Evolutionary conservation across 129 eudicot species (phyloP).

Genomic region (Heracleum sosnowskyi): DNA sequence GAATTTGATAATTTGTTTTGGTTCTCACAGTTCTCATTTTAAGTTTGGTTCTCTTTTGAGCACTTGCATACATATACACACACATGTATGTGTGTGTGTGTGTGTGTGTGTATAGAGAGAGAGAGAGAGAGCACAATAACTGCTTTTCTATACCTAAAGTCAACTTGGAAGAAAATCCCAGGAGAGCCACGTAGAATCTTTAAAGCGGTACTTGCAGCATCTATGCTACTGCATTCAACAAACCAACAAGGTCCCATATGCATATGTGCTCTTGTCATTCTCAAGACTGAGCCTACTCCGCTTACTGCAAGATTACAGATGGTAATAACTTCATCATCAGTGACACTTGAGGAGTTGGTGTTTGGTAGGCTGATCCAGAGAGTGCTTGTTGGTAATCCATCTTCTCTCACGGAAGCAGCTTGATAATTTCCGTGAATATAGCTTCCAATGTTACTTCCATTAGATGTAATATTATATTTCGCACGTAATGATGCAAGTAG

Average conservation of each 20-base stretch:
- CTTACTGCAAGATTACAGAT: constrained; percentile 26
- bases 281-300: constrained; percentile 21
- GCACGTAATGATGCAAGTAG: constrained; percentile 20
- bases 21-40: too few species aligned
- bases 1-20: too few species aligned
- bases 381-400: constrained; percentile 19
- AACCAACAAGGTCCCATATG: constrained; percentile 24
- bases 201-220: constrained; percentile 25
- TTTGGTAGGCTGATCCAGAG: constrained; percentile 26
- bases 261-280: constrained; percentile 21
- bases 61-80: too few species aligned
- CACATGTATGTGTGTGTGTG: too few species aligned
- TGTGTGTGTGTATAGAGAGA: background rate
- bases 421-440: constrained; percentile 16
- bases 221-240: constrained; percentile 34
- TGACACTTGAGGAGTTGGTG: constrained; percentile 15
- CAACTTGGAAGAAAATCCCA: constrained; percentile 27
- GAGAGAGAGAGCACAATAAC: background rate
- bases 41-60: too few species aligned
- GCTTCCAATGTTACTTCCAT: background rate
- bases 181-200: constrained; percentile 30
- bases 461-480: constrained; percentile 16
- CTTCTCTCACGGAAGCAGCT: constrained; percentile 16
- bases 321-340: constrained; percentile 32
- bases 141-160: constrained; percentile 22